These are phyloP conservation scores for Hypomontagnella submonticulosa DNA, from an alignment of 495 filamentous ascomycete genomes.

Conservation along the genomic window DNA sequence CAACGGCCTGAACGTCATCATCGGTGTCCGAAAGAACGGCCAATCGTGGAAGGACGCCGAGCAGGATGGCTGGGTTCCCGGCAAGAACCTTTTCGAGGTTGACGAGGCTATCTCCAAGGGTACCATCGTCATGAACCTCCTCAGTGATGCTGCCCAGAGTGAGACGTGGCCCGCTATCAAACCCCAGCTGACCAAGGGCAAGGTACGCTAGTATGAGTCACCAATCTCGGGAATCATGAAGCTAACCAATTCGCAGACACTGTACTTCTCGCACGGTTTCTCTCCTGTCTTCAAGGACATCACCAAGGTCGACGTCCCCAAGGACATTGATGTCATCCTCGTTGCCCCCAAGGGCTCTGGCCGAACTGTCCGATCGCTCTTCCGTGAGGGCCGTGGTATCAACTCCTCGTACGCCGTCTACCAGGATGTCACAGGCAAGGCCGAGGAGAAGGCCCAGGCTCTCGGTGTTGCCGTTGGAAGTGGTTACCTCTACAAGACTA, in stretches of 20 bases:
- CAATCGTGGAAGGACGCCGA: constrained; percentile 97
- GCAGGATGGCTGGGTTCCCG: constrained; percentile 97
- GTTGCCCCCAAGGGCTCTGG: constrained; percentile 98
- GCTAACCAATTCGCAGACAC: constrained; percentile 68
- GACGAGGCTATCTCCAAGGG: constrained; percentile 93
- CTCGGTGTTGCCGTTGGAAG: constrained; percentile 95
- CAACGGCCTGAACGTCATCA: constrained; percentile 98
- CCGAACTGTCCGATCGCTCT: constrained; percentile 96
- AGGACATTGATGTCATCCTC: constrained; percentile 97
- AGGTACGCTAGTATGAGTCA: constrained; percentile 64
- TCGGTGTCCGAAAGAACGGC: constrained; percentile 98
- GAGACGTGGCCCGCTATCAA: constrained; percentile 99
- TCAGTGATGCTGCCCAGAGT: constrained; percentile 95
- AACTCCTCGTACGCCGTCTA: constrained; percentile 98
- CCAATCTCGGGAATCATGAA: constrained; percentile 2
- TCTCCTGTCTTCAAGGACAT: constrained; percentile 99
- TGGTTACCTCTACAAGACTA: constrained; percentile 99
- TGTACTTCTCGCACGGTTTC: constrained; percentile 99
- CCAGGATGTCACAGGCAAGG: constrained; percentile 98
- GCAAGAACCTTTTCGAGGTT: constrained; percentile 97
- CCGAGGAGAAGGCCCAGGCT: constrained; percentile 97
- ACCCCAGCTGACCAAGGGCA: constrained; percentile 97
- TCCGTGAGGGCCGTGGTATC: constrained; percentile 98
- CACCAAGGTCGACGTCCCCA: constrained; percentile 97
- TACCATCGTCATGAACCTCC: constrained; percentile 98